Percentiles rank a stretch among this genome's conserved stretches.
phyloP scores from a whole-genome alignment of 2,329 filamentous ascomycete species.

The Diaporthe citri region DNA sequence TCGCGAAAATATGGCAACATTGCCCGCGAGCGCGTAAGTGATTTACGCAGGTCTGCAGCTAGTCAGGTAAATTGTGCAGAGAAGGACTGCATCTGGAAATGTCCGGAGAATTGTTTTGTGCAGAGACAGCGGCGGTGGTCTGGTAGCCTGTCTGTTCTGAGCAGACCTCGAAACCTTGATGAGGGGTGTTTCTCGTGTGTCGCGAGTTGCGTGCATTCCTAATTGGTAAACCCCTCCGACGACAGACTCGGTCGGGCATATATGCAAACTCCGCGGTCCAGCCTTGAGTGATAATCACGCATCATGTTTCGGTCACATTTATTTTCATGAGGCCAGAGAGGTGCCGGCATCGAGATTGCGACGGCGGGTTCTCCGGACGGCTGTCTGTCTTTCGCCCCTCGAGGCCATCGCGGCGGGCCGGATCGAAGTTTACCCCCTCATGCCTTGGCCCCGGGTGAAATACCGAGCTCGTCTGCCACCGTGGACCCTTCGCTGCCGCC shows the following conservation, averaged over 20 bases:
- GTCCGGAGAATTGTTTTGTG: constrained; percentile 12
- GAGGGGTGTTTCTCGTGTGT: neutral
- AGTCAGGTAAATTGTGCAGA: neutral
- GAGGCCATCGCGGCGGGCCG: constrained; percentile 17
- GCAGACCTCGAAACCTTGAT: neutral
- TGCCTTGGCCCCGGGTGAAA: constrained; percentile 9
- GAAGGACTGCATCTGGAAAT: neutral
- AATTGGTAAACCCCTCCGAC: neutral
- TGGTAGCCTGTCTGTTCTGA: neutral
- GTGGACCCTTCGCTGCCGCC: constrained; percentile 25
- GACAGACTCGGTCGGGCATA: neutral
- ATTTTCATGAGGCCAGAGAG: neutral
- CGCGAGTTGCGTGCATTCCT: neutral
- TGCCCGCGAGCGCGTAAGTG: constrained; percentile 18
- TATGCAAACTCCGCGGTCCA: neutral
- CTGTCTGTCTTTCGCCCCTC: neutral
- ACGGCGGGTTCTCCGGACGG: constrained; percentile 12
- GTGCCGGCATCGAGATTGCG: neutral
- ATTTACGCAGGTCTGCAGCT: neutral
- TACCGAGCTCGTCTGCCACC: constrained; percentile 24
- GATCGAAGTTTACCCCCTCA: constrained; percentile 32
- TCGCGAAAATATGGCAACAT: neutral
- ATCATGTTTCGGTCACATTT: neutral
- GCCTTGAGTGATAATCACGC: neutral
- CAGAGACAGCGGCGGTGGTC: neutral